Conservation (phyloP, 805 yeast species). For the Schwanniomyces occidentalis region DNA sequence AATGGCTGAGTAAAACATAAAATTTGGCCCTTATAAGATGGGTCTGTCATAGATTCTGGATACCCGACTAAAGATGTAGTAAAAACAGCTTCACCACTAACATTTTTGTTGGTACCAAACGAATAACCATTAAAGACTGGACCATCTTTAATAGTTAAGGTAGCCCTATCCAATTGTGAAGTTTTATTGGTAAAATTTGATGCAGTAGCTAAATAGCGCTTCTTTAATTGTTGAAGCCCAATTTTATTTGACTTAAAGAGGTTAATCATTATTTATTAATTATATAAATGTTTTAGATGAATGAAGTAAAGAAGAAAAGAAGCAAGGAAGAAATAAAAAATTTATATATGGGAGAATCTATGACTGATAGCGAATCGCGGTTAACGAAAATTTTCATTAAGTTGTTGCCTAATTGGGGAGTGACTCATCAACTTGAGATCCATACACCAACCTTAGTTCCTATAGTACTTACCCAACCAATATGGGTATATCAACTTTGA, state of each 20-base stretch:
- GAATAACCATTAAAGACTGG: conserved; percentile 92
- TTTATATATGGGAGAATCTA: conserved; percentile 5
- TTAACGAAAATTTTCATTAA: conserved; percentile 19
- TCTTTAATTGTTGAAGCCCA: conserved; percentile 7
- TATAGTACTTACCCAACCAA: conserved; percentile 34
- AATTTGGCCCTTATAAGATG: conserved; percentile 96
- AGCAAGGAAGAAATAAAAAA: conserved; percentile 1
- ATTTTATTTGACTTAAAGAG: conserved; percentile 1
- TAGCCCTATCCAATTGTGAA: conserved; percentile 70
- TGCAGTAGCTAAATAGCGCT: conserved; percentile 38
- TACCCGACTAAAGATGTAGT: conserved; percentile 97
- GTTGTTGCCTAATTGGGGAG: conserved; percentile 25
- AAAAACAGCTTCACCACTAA: conserved; percentile 97
- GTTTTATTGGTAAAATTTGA: conserved; percentile 35
- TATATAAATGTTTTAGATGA: neutral
- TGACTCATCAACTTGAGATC: conserved; percentile 16
- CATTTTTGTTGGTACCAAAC: conserved; percentile 90
- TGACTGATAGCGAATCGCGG: conserved; percentile 38
- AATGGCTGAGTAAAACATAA: conserved; percentile 95
- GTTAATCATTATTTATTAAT: conserved; percentile 4
- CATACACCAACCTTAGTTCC: neutral
- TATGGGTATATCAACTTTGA: conserved; percentile 36
- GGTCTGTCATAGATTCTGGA: conserved; percentile 99
- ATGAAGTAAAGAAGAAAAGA: conserved; percentile 1
- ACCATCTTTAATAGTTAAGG: conserved; percentile 87